Evolutionary conservation across 495 filamentous ascomycete species (phyloP), one percentile per base, ranked within the genome.

Genomic region (Penicillium alfredii): DNA sequence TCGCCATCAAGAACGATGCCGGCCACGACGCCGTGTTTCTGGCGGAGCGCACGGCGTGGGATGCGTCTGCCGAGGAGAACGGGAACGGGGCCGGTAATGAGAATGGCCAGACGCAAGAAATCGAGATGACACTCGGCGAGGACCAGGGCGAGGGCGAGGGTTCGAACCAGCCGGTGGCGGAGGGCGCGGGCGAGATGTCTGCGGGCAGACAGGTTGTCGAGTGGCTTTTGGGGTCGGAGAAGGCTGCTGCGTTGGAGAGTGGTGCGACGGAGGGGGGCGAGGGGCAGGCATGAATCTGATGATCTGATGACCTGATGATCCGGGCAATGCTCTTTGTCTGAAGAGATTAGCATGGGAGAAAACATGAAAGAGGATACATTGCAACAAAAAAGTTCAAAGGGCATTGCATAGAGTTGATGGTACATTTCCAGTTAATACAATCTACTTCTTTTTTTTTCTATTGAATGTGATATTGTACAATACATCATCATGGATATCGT

Each of bases 1-100:
- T 83, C 8, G 72, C 76, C 15, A 64, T 85, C 16, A 75, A 72
- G 55, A 97, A 97, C 47, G 70, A 78, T 38, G 84, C 82, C 14
- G 88, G 90, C 2, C 84, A 92, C 45, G 81, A 93, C 51, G 82
- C 88, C 4, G 70, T 93, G 4, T 93, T 85, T 54, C 74, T 94
- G 49, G 90, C 90, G 3, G 84, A 88, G 62, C 66, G 82, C 32
- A 79, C 61, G 17, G 64, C 65, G 26, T 71, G 66, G 66, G 46
- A 45, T 30, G 44, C 50, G 24, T 40, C 50, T 33, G 53, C 45
- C 11, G 49, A 58, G 26, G 49, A 47, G n/a, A 53, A 30, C 27
- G 36, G 44, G 13, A 41, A 24, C 4, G 43, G 37, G 30, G 44
- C 38, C 25, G 44, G 40, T 16, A 31, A 43, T 24, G 52, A 51